Percentiles rank a stretch among this genome's conserved stretches.
Evolutionary conservation across 2,329 filamentous ascomycete genomes (phyloP).

Genomic region (Sclerotinia trifoliorum): DNA sequence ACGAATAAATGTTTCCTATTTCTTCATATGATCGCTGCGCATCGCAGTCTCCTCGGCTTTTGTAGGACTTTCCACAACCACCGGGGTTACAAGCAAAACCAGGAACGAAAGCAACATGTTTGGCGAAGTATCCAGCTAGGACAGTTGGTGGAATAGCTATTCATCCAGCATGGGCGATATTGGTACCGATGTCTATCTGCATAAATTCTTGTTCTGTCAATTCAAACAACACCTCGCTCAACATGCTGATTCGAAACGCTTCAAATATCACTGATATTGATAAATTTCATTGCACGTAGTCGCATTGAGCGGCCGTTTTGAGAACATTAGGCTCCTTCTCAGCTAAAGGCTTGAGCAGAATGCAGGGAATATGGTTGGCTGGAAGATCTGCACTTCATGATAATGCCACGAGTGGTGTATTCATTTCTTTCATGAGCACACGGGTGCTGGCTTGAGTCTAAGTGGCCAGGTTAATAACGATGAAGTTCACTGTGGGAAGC

Average conservation of each 20-base stretch:
- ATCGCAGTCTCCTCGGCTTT: neutral
- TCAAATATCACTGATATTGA: constrained; percentile 24
- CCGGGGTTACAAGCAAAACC: neutral
- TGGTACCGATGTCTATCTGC: neutral
- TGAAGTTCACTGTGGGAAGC: constrained; percentile 20
- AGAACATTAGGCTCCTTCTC: constrained; percentile 23
- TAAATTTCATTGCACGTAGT: constrained; percentile 27
- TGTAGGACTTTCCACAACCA: neutral
- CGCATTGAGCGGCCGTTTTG: constrained; percentile 23
- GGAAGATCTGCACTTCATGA: too few species aligned
- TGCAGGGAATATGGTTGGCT: constrained; percentile 17
- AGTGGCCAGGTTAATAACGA: constrained; percentile 14
- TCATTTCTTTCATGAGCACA: constrained; percentile 18
- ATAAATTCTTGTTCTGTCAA: neutral
- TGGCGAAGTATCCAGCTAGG: neutral
- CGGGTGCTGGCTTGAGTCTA: constrained; percentile 5
- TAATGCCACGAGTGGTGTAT: constrained; percentile 2
- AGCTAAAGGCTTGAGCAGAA: constrained; percentile 18
- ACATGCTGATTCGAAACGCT: constrained; percentile 21
- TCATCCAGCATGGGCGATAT: neutral
- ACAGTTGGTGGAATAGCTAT: neutral
- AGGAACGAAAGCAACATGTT: too few species aligned
- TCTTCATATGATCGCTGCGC: neutral
- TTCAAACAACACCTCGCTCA: constrained; percentile 19
- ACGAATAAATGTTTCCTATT: neutral